phyloP scores from a whole-genome alignment of 2,329 filamentous ascomycete species.

The Fusarium euwallaceae region DNA sequence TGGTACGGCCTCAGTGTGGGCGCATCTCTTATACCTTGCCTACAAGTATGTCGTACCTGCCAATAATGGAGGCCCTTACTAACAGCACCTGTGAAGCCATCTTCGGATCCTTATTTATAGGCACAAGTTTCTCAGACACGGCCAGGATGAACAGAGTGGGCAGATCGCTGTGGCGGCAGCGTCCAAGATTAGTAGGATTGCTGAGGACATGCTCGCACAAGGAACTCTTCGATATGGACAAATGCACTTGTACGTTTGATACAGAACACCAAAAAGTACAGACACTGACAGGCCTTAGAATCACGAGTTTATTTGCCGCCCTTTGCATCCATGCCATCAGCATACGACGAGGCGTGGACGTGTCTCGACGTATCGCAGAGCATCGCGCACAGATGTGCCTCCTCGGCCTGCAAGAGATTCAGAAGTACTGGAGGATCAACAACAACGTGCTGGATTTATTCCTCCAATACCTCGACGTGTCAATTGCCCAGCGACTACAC shows the following conservation, averaged over 20 bases:
- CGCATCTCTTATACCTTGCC: slow-evolving; percentile 53
- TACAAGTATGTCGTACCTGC: slow-evolving; percentile 48
- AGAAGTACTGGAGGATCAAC: slow-evolving; percentile 58
- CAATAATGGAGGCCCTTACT: no score
- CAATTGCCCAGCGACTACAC: slow-evolving; percentile 53
- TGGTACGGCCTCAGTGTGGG: slow-evolving; percentile 52
- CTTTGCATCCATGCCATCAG: slow-evolving; percentile 55
- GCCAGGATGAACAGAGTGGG: slow-evolving; percentile 44
- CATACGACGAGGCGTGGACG: slow-evolving; percentile 50
- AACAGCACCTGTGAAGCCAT: slow-evolving; percentile 41
- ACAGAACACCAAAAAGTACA: neutral
- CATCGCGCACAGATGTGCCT: slow-evolving; percentile 55
- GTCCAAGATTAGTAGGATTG: slow-evolving; percentile 53
- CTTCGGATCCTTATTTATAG: slow-evolving; percentile 54
- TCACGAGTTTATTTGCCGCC: slow-evolving; percentile 54
- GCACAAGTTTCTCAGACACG: slow-evolving; percentile 49
- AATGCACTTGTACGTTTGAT: slow-evolving; percentile 52
- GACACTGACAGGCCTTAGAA: slow-evolving; percentile 37
- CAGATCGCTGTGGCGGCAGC: slow-evolving; percentile 51
- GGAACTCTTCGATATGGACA: slow-evolving; percentile 53
- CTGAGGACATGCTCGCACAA: slow-evolving; percentile 54
- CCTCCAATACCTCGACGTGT: slow-evolving; percentile 54
- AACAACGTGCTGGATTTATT: slow-evolving; percentile 56
- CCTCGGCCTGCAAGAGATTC: slow-evolving; percentile 54
- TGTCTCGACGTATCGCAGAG: slow-evolving; percentile 52